Conservation (phyloP, 805 yeast species). For the Candida stauntonica region DNA sequence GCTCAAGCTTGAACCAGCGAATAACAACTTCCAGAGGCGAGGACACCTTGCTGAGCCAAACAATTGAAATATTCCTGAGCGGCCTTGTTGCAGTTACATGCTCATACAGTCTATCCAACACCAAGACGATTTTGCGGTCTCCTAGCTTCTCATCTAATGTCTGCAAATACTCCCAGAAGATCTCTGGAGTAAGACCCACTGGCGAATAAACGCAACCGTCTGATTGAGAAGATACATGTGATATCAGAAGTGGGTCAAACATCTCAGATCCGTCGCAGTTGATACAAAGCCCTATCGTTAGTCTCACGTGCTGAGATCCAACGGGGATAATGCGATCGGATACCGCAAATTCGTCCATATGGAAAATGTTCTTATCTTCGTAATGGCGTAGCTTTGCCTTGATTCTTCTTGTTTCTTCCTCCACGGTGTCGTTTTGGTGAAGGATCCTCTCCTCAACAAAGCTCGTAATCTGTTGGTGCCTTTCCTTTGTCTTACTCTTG, state of each 20-base stretch:
- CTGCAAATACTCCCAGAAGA: conserved; percentile 21
- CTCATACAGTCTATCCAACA: conserved; percentile 32
- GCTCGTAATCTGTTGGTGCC: conserved; percentile 26
- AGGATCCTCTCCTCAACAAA: conserved; percentile 20
- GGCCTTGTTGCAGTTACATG: conserved; percentile 33
- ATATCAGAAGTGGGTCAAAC: conserved; percentile 17
- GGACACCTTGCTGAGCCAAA: conserved; percentile 26
- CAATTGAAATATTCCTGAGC: conserved; percentile 27
- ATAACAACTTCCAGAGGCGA: conserved; percentile 10
- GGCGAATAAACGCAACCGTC: conserved; percentile 16
- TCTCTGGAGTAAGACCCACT: conserved; percentile 20
- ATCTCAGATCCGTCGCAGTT: conserved; percentile 21
- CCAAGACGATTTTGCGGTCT: conserved; percentile 24
- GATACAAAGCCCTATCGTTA: conserved; percentile 19
- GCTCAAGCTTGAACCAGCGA: conserved; percentile 15
- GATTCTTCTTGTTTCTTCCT: conserved; percentile 20
- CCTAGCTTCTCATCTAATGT: conserved; percentile 15
- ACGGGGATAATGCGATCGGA: conserved; percentile 21
- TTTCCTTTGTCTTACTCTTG: conserved; percentile 29
- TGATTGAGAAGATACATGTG: conserved; percentile 6
- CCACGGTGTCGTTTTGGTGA: conserved; percentile 1
- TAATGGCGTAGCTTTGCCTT: conserved; percentile 15
- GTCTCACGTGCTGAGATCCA: conserved; percentile 9
- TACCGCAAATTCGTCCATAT: conserved; percentile 33
- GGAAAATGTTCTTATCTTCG: conserved; percentile 29